Conservation (phyloP, 805 yeast species). For the Peterozyma toletana region DNA sequence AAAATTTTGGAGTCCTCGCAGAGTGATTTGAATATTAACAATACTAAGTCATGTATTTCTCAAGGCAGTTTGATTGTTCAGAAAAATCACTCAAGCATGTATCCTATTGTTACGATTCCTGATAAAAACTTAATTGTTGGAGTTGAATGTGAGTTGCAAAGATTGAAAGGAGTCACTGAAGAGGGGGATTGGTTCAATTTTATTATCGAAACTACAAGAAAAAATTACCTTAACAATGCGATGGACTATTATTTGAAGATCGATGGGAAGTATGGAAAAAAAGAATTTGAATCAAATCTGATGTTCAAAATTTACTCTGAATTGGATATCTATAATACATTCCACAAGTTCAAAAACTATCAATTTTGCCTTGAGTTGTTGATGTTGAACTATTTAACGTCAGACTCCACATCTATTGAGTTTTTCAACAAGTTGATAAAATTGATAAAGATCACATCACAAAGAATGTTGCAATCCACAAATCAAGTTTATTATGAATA, state of each 20-base stretch:
- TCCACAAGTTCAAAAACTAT: constrained; percentile 33
- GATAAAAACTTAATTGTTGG: constrained; percentile 43
- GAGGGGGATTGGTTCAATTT: constrained; percentile 7
- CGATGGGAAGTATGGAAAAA: constrained; percentile 1
- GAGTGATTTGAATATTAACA: not conserved
- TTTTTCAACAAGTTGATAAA: constrained; percentile 23
- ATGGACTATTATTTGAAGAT: constrained; percentile 36
- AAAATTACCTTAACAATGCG: constrained; percentile 36
- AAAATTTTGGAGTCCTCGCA: not conserved
- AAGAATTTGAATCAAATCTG: not conserved
- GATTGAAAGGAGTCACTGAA: constrained; percentile 11
- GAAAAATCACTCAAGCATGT: constrained; percentile 28
- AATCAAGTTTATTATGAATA: constrained; percentile 10
- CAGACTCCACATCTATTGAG: constrained; percentile 15
- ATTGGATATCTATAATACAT: constrained; percentile 20
- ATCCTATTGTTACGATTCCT: constrained; percentile 40
- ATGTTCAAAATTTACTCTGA: not conserved
- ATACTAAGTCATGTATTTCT: too few relatives aligned
- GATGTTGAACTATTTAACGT: constrained; percentile 26
- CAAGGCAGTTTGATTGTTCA: constrained; percentile 10
- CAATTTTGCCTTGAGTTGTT: constrained; percentile 43
- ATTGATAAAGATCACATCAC: constrained; percentile 17
- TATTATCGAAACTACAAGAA: constrained; percentile 26
- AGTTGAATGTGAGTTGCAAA: constrained; percentile 33
- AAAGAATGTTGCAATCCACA: not conserved